Evolutionary conservation across 768 basidiomycete species (phyloP), one percentile per base, ranked within the genome.

Genomic region (Gautieria morchelliformis): DNA sequence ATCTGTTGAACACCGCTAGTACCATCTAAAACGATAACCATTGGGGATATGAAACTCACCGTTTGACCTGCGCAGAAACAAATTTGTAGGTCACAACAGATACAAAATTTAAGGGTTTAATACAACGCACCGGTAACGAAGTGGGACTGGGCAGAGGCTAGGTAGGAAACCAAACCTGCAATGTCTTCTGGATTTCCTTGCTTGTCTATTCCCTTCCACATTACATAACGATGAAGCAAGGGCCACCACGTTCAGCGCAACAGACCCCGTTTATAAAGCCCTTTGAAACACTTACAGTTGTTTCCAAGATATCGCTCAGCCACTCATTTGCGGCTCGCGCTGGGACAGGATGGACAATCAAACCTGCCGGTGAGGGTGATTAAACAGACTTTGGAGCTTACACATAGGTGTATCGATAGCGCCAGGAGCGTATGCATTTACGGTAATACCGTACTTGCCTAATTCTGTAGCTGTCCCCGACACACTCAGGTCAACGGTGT

Each of bases 361-460:
- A 27, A 27, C 27, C 27, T 27, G 14, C 17, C 8, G 39, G 27
- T 50, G n/a, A 41, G 14, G 12, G 7, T 3, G 40, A n/a, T 41
- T 41, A 41, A 14, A 2, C n/a, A n/a, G 40, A 15, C 42, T 30
- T 53, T 1, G 37, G 15, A 62, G 5, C 67, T 12, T 37, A 72
- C 70, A 39, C 68, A 72, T 67, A 4, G 56, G 1, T 0, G 70
- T 70, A 12, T 67, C 46, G 9, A 71, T 41, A 5, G 60, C 59
- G 20, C 71, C 70, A 3, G 70, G 68, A 8, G 70, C 71, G 22
- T 71, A 72, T 39, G 70, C 64, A 44, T 69, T 71, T 41, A 69
- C 70, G 1, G 70, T 71, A 20, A 71, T 66, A n/a, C 66, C 64
- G 39, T 66, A 8, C 17, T 52, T 58, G 24, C 65, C 69, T 54